Percentiles rank a stretch among this genome's conserved stretches.
These are phyloP conservation scores for Beauveria scarabaeidicola DNA, from an alignment of 2,329 filamentous ascomycete genomes.

Conservation along the genomic window DNA sequence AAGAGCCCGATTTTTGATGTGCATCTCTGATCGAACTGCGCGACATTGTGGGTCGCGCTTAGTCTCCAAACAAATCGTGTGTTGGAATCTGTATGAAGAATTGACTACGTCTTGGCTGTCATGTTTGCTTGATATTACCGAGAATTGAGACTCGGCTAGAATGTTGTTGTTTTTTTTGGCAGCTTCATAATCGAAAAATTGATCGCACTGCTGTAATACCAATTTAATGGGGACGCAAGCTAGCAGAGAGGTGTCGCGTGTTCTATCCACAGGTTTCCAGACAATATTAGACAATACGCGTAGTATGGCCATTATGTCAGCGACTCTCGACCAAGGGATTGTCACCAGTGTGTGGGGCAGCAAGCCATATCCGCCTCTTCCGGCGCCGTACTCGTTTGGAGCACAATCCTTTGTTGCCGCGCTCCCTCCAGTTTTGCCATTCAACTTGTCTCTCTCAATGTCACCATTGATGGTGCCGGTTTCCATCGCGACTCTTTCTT, in stretches of 20 bases:
- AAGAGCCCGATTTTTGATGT: constrained; percentile 16
- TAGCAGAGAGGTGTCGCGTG: neutral
- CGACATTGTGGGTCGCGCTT: neutral
- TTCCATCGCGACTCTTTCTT: neutral
- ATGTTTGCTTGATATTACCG: neutral
- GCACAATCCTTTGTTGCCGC: neutral
- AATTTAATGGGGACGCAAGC: neutral
- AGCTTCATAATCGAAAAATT: neutral
- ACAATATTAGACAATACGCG: neutral
- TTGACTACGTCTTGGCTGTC: neutral
- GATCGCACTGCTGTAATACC: neutral
- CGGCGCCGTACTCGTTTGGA: constrained; percentile 2
- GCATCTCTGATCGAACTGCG: neutral
- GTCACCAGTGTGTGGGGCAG: constrained; percentile 4
- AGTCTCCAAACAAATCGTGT: neutral
- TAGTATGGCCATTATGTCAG: neutral
- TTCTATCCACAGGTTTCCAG: neutral
- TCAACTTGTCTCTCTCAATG: neutral
- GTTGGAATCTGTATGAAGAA: neutral
- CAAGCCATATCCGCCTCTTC: constrained; percentile 7
- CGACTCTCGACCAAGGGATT: neutral
- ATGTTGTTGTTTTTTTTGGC: neutral
- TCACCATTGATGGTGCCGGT: neutral
- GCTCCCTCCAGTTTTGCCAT: constrained; percentile 1
- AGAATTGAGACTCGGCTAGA: neutral